Conservation (phyloP, 495 filamentous ascomycete species). For the Collariella sp. region DNA sequence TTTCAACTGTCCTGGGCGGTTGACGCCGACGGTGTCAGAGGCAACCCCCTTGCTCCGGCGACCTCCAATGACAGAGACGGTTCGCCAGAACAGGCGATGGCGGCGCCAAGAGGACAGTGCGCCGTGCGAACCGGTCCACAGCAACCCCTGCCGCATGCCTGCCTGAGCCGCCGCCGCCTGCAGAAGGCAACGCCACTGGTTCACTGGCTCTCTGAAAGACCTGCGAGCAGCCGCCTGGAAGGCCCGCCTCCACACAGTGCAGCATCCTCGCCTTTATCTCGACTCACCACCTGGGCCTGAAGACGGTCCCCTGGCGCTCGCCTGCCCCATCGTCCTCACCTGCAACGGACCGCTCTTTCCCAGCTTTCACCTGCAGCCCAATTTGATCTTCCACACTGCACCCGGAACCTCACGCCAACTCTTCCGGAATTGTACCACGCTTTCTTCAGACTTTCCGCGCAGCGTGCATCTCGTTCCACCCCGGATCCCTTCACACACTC, state of each 20-base stretch:
- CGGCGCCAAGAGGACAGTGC: conserved; percentile 20
- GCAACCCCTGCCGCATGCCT: conserved; percentile 8
- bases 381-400: conserved; percentile 19
- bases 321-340: conserved; percentile 15
- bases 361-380: conserved; percentile 13
- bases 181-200: conserved; percentile 4
- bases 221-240: background rate
- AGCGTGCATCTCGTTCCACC: conserved; percentile 19
- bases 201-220: background rate
- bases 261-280: conserved; percentile 12
- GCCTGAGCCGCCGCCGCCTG: conserved; percentile 2
- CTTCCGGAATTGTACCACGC: conserved; percentile 32
- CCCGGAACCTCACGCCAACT: conserved; percentile 33
- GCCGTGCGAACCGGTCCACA: conserved; percentile 11
- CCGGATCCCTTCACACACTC: background rate
- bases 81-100: conserved; percentile 3
- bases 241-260: conserved; percentile 18
- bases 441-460: conserved; percentile 31
- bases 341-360: conserved; percentile 13
- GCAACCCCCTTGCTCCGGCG: conserved; percentile 11
- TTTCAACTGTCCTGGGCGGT: conserved; percentile 14
- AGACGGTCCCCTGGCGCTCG: conserved; percentile 1
- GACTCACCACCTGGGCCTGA: conserved; percentile 10
- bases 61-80: conserved; percentile 6
- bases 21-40: conserved; percentile 28